These are phyloP conservation scores for Mortierella antarctica DNA, from an alignment of 192 early-diverging fungal genomes.

Conservation along the genomic window DNA sequence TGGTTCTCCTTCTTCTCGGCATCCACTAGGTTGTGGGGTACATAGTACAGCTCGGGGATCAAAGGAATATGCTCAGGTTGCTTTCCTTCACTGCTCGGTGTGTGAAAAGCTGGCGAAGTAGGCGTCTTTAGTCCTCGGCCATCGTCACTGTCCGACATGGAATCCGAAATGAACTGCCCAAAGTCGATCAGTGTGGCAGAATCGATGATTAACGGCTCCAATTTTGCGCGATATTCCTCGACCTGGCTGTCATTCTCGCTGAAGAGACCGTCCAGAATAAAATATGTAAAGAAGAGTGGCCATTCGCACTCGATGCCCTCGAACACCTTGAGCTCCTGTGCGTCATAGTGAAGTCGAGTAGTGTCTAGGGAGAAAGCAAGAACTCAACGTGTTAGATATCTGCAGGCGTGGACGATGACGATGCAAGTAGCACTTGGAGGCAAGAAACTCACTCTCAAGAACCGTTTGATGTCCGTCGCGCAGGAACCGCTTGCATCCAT, in stretches of 20 bases:
- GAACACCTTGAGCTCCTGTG: conserved; percentile 84
- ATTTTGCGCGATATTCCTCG: conserved; percentile 74
- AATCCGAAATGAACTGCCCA: conserved; percentile 51
- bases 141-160: conserved; percentile 48
- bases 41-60: conserved; percentile 84
- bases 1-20: conserved; percentile 76
- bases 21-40: conserved; percentile 77
- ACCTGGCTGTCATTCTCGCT: conserved; percentile 71
- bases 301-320: conserved; percentile 90
- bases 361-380: conserved; percentile 54
- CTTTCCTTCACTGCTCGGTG: conserved; percentile 32
- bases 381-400: background rate
- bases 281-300: conserved; percentile 91
- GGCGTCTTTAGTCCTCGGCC: conserved; percentile 38
- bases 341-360: conserved; percentile 81
- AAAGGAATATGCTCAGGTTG: conserved; percentile 60
- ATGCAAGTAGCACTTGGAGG: background rate
- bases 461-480: conserved; percentile 89
- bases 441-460: conserved; percentile 60
- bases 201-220: conserved; percentile 78
- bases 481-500: conserved; percentile 88
- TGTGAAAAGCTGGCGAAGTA: conserved; percentile 45
- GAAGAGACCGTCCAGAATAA: conserved; percentile 86
- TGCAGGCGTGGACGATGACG: background rate
- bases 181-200: conserved; percentile 67